Percentiles rank a stretch among this genome's conserved stretches.
Evolutionary conservation across 352 stramenopile species (phyloP).

Genomic region (Phytophthora citrophthora): DNA sequence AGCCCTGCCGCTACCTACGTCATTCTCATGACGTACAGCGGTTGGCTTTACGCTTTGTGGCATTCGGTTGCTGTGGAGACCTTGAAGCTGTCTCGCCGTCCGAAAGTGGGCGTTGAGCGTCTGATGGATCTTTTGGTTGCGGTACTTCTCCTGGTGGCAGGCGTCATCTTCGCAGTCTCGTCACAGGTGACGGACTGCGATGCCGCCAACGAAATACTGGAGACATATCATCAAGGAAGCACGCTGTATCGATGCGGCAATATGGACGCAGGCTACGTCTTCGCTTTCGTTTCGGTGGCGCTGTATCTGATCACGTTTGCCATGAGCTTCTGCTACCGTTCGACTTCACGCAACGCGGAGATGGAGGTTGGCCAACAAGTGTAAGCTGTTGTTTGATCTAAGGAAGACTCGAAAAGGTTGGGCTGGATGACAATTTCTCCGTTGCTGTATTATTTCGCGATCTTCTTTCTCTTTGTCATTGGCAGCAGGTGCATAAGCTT

Average conservation of each 20-base stretch:
- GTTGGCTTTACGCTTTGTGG: neutral
- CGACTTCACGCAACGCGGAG: neutral
- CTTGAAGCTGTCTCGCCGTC: neutral
- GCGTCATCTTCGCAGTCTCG: neutral
- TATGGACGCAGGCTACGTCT: slow-evolving; percentile 31
- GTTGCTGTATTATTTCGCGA: too few relatives aligned
- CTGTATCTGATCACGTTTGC: slow-evolving; percentile 30
- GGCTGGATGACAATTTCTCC: too few relatives aligned
- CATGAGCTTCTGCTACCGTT: slow-evolving; percentile 20
- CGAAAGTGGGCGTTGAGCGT: neutral
- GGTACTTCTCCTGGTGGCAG: neutral
- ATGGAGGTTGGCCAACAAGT: neutral
- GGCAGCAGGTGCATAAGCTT: too few relatives aligned
- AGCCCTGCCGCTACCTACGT: neutral
- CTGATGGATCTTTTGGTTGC: neutral
- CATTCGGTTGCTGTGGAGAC: neutral
- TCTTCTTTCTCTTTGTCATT: too few relatives aligned
- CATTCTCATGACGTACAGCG: neutral
- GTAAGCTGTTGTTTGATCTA: neutral
- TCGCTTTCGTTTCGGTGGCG: slow-evolving; percentile 30
- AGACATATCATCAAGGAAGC: slow-evolving; percentile 5
- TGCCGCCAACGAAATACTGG: neutral
- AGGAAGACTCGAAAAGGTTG: too few relatives aligned
- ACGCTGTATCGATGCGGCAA: slow-evolving; percentile 40
- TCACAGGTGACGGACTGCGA: neutral